These are phyloP conservation scores for thale cress (Arabidopsis thaliana) DNA, from an alignment of 345 rosid species.

Conservation along the genomic window DNA sequence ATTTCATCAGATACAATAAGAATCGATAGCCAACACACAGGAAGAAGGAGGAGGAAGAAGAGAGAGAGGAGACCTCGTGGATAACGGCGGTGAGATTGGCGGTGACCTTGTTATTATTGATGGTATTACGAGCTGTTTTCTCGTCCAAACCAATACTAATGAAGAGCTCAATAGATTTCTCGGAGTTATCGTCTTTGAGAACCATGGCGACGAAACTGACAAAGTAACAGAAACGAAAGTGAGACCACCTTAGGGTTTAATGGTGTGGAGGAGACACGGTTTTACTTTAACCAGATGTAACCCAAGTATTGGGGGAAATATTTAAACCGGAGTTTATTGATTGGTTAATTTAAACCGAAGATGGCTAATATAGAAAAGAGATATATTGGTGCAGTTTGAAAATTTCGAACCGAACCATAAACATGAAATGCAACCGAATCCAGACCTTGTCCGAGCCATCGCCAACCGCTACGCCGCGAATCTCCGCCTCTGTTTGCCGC, in stretches of 20 bases:
- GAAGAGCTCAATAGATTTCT: constrained; percentile 62
- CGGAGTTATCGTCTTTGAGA: constrained; percentile 51
- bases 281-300: constrained; percentile 12
- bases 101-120: constrained; percentile 87
- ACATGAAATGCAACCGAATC: constrained; percentile 46
- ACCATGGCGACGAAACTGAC: constrained; percentile 48
- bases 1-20: background rate
- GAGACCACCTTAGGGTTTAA: constrained; percentile 35
- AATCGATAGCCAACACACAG: background rate
- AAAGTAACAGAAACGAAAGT: constrained; percentile 5
- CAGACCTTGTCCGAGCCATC: constrained; percentile 42
- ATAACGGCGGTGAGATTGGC: constrained; percentile 79
- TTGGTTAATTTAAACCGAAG: background rate
- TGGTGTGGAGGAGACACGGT: constrained; percentile 16
- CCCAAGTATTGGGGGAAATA: background rate
- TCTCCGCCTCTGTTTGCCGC: constrained; percentile 46
- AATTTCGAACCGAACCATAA: constrained; percentile 34
- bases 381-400: background rate
- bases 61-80: constrained; percentile 61
- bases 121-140: constrained; percentile 75
- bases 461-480: constrained; percentile 47
- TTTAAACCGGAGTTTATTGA: constrained; percentile 16
- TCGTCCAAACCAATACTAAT: constrained; percentile 85
- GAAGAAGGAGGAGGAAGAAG: background rate
- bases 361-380: background rate